These are phyloP conservation scores for Cystobasidium ongulense DNA, from an alignment of 768 basidiomycete species.

Conservation along the genomic window DNA sequence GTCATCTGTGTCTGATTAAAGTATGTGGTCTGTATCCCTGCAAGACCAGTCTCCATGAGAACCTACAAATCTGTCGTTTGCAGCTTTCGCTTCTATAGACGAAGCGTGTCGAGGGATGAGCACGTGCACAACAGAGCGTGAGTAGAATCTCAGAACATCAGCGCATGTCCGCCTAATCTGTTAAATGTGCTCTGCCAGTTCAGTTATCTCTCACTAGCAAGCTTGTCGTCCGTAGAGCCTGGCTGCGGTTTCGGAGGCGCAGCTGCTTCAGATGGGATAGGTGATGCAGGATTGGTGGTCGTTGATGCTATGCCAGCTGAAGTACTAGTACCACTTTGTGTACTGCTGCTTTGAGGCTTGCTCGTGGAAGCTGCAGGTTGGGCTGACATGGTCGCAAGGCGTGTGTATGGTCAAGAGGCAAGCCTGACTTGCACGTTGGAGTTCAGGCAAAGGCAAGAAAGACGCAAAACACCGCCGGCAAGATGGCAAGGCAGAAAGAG, in stretches of 20 bases:
- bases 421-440: neutral
- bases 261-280: neutral
- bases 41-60: neutral
- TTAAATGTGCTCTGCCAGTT: neutral
- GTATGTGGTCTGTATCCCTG: neutral
- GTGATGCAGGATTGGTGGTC: neutral
- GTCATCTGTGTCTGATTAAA: neutral
- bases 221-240: neutral
- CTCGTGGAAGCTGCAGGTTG: neutral
- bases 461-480: too few relatives aligned
- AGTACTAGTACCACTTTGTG: neutral
- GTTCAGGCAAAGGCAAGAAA: too few relatives aligned
- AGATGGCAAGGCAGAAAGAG: too few relatives aligned
- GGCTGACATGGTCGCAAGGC: neutral
- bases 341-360: neutral
- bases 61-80: constrained; percentile 20
- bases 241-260: neutral
- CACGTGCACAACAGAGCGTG: neutral
- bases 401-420: neutral
- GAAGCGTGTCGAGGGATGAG: neutral
- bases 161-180: neutral
- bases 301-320: neutral
- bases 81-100: constrained; percentile 2
- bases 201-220: neutral
- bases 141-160: neutral